A percentile compares a stretch with the other conserved stretches of the same genome.
phyloP scores from a whole-genome alignment of 352 stramenopile genomes.

The Globisporangium cederbergense region DNA sequence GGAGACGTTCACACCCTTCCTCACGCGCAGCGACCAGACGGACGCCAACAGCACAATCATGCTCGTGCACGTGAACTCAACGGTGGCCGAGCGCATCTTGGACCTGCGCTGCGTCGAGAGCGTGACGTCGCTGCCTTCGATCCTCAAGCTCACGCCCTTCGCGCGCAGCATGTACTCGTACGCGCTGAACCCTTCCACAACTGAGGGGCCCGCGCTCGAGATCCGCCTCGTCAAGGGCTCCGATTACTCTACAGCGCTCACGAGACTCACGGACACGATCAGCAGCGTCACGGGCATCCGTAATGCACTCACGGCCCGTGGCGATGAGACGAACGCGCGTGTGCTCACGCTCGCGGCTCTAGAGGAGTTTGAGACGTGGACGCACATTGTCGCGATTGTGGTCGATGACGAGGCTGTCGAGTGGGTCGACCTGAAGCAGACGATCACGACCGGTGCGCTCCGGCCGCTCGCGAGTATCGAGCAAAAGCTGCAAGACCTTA shows the following conservation, averaged over 20 bases:
- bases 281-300: constrained; percentile 39
- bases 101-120: constrained; percentile 46
- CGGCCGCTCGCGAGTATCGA: constrained; percentile 30
- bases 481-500: constrained; percentile 28
- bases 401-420: constrained; percentile 59
- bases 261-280: constrained; percentile 28
- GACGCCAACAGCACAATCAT: constrained; percentile 44
- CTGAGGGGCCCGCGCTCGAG: constrained; percentile 37
- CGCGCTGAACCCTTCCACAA: constrained; percentile 21
- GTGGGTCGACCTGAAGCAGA: constrained; percentile 63
- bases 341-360: constrained; percentile 38
- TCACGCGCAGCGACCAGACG: constrained; percentile 52
- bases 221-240: constrained; percentile 44
- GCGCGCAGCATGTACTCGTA: constrained; percentile 48
- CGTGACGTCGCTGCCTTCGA: constrained; percentile 49
- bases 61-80: constrained; percentile 50
- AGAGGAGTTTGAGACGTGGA: constrained; percentile 63
- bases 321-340: constrained; percentile 20
- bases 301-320: constrained; percentile 37
- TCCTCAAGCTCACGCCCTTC: constrained; percentile 76
- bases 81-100: constrained; percentile 36
- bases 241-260: constrained; percentile 21
- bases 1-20: constrained; percentile 62
- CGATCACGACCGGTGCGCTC: constrained; percentile 39
- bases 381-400: constrained; percentile 38